Conservation (phyloP, 2,329 filamentous ascomycete species). For the Trichoderma koningiopsis region DNA sequence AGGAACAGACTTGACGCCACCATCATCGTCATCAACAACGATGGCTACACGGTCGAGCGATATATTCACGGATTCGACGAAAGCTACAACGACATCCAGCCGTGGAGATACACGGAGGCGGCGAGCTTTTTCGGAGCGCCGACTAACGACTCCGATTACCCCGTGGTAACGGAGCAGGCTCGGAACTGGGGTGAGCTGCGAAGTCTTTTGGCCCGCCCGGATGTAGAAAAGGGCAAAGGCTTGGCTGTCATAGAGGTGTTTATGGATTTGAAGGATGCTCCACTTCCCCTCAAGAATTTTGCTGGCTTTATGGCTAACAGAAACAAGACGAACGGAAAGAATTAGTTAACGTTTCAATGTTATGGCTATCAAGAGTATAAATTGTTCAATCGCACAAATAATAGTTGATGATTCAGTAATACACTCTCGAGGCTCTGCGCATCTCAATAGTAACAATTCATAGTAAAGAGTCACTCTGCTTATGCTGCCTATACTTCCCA, state of each 20-base stretch:
- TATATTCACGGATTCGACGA: conserved; percentile 57
- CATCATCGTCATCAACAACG: conserved; percentile 61
- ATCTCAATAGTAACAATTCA: not conserved
- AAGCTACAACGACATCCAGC: conserved; percentile 57
- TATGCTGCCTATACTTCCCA: not conserved
- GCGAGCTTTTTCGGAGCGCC: conserved; percentile 52
- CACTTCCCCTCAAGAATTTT: not conserved
- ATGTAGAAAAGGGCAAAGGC: conserved; percentile 13
- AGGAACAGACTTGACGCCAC: conserved; percentile 51
- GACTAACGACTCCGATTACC: conserved; percentile 33
- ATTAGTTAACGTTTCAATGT: not conserved
- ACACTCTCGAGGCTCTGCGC: not conserved
- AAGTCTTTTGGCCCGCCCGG: not conserved
- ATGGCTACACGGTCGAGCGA: conserved; percentile 62
- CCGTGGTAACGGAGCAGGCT: not conserved
- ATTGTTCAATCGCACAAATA: not conserved
- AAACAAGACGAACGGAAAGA: conserved; percentile 5
- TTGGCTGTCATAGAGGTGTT: conserved; percentile 11
- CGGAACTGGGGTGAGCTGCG: conserved; percentile 21
- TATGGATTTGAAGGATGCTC: conserved; percentile 6
- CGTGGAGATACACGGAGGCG: conserved; percentile 54
- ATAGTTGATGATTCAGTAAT: not conserved
- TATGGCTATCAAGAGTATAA: not conserved
- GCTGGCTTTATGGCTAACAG: not conserved
- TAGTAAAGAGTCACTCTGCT: not conserved